phyloP scores from a whole-genome alignment of 2,329 filamentous ascomycete genomes.

The Lasiodiplodia gonubiensis region DNA sequence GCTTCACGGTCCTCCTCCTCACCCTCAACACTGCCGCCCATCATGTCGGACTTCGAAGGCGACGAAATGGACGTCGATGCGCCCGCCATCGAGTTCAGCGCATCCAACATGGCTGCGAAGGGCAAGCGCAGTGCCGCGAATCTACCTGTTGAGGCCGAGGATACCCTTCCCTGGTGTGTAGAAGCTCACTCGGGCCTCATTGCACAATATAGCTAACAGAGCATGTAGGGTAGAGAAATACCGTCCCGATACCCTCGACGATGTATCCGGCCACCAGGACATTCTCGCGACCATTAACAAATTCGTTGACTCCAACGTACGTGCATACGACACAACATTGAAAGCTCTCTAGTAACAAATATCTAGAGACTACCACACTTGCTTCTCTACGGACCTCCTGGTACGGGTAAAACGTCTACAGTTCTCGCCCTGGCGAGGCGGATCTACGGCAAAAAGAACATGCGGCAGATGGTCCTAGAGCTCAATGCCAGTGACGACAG shows the following conservation, averaged over 20 bases:
- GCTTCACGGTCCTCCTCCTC: background rate
- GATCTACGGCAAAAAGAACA: conserved; percentile 90
- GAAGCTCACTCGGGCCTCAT: background rate
- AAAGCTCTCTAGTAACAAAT: conserved; percentile 9
- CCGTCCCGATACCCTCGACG: conserved; percentile 82
- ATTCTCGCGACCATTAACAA: conserved; percentile 98
- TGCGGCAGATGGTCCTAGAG: conserved; percentile 98
- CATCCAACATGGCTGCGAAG: conserved; percentile 72
- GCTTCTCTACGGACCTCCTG: conserved; percentile 93
- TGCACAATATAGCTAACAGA: background rate
- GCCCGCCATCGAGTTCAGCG: conserved; percentile 70
- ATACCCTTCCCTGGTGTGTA: conserved; percentile 85
- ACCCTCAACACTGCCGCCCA: conserved; percentile 28
- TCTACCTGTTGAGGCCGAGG: conserved; percentile 89
- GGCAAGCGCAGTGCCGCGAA: conserved; percentile 93
- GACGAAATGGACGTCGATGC: conserved; percentile 72
- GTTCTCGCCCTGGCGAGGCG: conserved; percentile 89
- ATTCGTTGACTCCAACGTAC: conserved; percentile 87
- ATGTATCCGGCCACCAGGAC: conserved; percentile 96
- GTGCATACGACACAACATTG: conserved; percentile 27
- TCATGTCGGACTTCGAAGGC: conserved; percentile 65
- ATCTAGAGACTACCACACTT: conserved; percentile 82
- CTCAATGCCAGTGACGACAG: conserved; percentile 96
- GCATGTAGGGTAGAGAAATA: conserved; percentile 89
- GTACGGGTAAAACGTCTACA: conserved; percentile 97